phyloP scores from a whole-genome alignment of 2,329 filamentous ascomycete species.

The Ophiostoma fasciatum region DNA sequence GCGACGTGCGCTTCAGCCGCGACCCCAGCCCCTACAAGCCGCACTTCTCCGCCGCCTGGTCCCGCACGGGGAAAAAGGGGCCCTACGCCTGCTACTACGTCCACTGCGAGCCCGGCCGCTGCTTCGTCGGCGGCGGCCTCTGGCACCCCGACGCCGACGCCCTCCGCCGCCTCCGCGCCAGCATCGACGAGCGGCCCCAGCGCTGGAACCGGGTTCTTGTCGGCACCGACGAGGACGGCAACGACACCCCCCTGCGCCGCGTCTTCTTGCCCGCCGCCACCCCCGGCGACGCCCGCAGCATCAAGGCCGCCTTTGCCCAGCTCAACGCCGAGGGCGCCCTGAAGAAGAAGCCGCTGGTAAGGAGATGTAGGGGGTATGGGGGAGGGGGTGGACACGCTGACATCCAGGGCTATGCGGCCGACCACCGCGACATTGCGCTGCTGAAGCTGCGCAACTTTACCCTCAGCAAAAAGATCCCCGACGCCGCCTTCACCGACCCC shows the following conservation, averaged over 20 bases:
- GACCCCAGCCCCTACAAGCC: slow-evolving; percentile 78
- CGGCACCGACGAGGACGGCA: too few species aligned
- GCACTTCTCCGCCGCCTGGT: slow-evolving; percentile 77
- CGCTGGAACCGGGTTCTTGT: slow-evolving; percentile 55
- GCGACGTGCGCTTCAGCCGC: slow-evolving; percentile 72
- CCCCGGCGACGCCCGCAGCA: slow-evolving; percentile 26
- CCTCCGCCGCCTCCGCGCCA: slow-evolving; percentile 52
- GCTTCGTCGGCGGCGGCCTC: slow-evolving; percentile 66
- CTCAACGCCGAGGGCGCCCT: slow-evolving; percentile 61
- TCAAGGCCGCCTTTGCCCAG: slow-evolving; percentile 46
- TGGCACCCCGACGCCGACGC: slow-evolving; percentile 61
- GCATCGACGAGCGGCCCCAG: slow-evolving; percentile 59
- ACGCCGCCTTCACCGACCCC: slow-evolving; percentile 46
- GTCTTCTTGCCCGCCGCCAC: slow-evolving; percentile 45
- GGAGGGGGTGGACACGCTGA: too few species aligned
- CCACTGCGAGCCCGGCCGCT: slow-evolving; percentile 55
- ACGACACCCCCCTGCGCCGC: slow-evolving; percentile 43
- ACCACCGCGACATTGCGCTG: slow-evolving; percentile 67
- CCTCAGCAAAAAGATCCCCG: slow-evolving; percentile 49
- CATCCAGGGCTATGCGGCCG: slow-evolving; percentile 58
- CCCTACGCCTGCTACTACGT: slow-evolving; percentile 83
- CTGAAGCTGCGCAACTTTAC: slow-evolving; percentile 71
- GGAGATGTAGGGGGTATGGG: too few species aligned
- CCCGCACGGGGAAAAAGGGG: slow-evolving; percentile 73
- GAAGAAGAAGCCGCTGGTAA: slow-evolving; percentile 77